phyloP scores from a whole-genome alignment of 345 rosid genomes.

The Eutrema heterophyllum region DNA sequence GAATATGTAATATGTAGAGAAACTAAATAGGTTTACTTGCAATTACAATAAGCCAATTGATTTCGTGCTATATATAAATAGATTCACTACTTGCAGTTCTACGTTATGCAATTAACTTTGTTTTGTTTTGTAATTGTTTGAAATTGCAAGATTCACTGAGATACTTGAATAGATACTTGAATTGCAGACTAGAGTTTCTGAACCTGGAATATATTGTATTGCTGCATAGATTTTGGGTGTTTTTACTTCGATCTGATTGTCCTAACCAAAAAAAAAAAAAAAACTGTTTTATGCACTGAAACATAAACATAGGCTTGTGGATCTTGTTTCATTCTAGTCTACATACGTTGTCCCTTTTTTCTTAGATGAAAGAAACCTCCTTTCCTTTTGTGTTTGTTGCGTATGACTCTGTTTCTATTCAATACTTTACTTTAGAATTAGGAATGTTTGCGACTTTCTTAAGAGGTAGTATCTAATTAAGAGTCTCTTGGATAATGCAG shows the following conservation, averaged over 20 bases:
- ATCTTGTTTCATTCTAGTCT: no score
- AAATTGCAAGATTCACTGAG: background rate
- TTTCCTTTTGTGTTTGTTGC: background rate
- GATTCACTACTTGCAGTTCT: background rate
- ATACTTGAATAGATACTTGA: background rate
- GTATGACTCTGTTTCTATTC: background rate
- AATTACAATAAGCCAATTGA: background rate
- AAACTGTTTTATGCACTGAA: background rate
- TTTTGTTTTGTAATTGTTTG: background rate
- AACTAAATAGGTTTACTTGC: background rate
- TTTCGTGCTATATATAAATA: background rate
- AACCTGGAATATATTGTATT: background rate
- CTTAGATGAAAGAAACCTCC: background rate
- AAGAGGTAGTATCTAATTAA: background rate
- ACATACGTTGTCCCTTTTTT: no score
- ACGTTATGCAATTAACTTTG: background rate
- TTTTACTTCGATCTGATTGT: no score
- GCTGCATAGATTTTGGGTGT: background rate
- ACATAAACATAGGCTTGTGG: background rate
- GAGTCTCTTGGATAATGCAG: conserved; percentile 28
- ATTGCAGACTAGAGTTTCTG: background rate
- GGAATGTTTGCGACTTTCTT: background rate
- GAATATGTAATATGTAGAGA: background rate
- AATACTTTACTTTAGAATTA: background rate
- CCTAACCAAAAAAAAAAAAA: no score